Conservation (phyloP, 768 basidiomycete species). For the Tricholoma furcatifolium region DNA sequence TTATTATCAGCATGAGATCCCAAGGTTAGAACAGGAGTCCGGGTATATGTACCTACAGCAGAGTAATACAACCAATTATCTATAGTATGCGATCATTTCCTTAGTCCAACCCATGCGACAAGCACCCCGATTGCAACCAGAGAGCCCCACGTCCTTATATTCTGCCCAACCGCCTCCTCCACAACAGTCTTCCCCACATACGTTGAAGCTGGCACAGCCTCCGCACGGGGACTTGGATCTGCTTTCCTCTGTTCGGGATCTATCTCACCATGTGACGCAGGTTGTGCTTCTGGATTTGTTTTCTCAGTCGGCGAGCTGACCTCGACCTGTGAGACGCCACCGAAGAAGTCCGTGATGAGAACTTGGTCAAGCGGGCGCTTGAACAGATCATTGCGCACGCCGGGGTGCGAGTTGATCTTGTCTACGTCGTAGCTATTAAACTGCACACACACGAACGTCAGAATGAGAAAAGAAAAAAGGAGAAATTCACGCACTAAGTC, state of each 20-base stretch:
- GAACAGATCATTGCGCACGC: slow-evolving; percentile 88
- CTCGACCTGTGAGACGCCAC: slow-evolving; percentile 85
- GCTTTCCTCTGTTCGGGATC: neutral
- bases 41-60: no score
- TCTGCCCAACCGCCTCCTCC: slow-evolving; percentile 3
- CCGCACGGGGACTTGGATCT: neutral
- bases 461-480: neutral
- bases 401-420: slow-evolving; percentile 81
- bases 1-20: no score
- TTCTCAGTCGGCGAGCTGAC: slow-evolving; percentile 27
- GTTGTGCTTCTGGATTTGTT: neutral
- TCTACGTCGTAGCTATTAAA: slow-evolving; percentile 76
- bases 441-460: slow-evolving; percentile 33
- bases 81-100: no score
- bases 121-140: no score
- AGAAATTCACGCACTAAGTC: slow-evolving; percentile 66
- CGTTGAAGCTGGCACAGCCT: neutral
- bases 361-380: slow-evolving; percentile 56
- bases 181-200: neutral
- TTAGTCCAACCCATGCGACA: no score
- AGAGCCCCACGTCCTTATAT: slow-evolving; percentile 26
- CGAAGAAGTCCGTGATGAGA: slow-evolving; percentile 83
- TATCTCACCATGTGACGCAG: neutral
- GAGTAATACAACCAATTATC: no score
- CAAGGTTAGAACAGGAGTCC: no score